Evolutionary conservation across 345 rosid genomes (phyloP), one percentile per base, ranked within the genome.

Genomic region (Mercurialis annua): DNA sequence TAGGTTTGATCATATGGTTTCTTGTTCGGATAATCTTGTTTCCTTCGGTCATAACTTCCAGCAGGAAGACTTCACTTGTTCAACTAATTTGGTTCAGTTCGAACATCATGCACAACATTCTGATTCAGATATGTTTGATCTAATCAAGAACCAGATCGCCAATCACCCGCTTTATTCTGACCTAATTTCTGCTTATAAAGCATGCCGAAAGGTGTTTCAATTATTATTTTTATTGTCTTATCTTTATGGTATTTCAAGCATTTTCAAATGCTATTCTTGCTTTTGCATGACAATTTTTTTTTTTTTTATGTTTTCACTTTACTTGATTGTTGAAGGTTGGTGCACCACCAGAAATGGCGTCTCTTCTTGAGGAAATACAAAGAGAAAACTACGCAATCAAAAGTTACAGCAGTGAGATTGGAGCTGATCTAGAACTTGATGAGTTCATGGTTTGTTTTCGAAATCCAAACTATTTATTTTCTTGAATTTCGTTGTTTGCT

Each of bases 341-440:
- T 68, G 86, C 90, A 23, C 81, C 92, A 7, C 82, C 82, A 17
- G 86, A 76, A 60, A 55, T 80, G 69, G 84, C 74, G 0, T 73
- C 80, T 21, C 68, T 85, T 53, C 81, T 85, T 1, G 90, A 87
- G 58, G 85, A 82, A 64, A 74, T 85, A 21, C 70, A 75, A 62
- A 73, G 75, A 61, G 77, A 73, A 31, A 83, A 67, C 59, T 72
- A 42, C 70, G 36, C 64, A 16, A 71, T 65, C 31, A 58, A 69
- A 31, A 50, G 16, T n/a, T 33, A 61, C 40, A 60, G 71, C 70
- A 49, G 65, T 65, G 72, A 77, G 50, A 69, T 79, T 15, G 90
- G 90, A 76, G 79, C 73, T 56, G 90, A 87, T 70, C 92, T 86
- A n/a, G 86, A 80, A 68, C 86, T 87, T 0, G 92, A 87, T 29